Evolutionary conservation across 495 filamentous ascomycete genomes (phyloP).

Genomic region (Astrothelium macrocarpum): DNA sequence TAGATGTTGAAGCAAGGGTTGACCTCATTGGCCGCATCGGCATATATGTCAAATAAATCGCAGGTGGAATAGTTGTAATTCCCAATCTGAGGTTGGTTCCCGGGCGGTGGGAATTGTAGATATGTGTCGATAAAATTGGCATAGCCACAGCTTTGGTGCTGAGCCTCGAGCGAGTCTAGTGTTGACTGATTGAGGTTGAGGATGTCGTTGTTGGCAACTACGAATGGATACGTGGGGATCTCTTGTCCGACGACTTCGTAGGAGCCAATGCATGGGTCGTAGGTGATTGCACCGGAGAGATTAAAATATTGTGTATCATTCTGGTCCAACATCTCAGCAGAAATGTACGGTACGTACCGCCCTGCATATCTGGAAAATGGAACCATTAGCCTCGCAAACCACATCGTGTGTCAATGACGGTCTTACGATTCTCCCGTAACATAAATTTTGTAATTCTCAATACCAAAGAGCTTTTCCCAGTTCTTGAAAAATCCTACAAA

Average conservation of each 20-base stretch:
- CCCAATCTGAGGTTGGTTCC: neutral
- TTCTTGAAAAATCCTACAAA: constrained; percentile 25
- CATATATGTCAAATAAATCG: constrained; percentile 11
- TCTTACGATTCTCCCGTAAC: constrained; percentile 20
- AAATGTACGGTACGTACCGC: constrained; percentile 24
- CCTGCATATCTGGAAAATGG: constrained; percentile 19
- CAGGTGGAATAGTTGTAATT: constrained; percentile 7
- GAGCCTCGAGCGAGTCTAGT: neutral
- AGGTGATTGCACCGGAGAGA: constrained; percentile 12
- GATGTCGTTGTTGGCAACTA: constrained; percentile 7
- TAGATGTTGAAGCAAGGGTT: constrained; percentile 11
- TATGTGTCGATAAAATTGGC: constrained; percentile 13
- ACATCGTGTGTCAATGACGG: neutral
- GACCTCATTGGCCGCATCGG: constrained; percentile 1
- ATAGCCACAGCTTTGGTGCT: constrained; percentile 10
- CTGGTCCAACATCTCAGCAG: constrained; percentile 21
- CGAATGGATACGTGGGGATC: constrained; percentile 8
- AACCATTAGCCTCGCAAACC: neutral
- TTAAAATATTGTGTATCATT: constrained; percentile 18
- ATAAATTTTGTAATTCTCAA: constrained; percentile 26
- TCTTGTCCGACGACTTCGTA: constrained; percentile 14
- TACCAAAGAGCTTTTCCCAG: constrained; percentile 25
- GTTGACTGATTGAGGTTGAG: constrained; percentile 9
- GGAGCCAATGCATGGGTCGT: constrained; percentile 19
- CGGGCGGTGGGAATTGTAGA: constrained; percentile 6